phyloP scores from a whole-genome alignment of 2,329 filamentous ascomycete species.

The Dactylella cylindrospora region DNA sequence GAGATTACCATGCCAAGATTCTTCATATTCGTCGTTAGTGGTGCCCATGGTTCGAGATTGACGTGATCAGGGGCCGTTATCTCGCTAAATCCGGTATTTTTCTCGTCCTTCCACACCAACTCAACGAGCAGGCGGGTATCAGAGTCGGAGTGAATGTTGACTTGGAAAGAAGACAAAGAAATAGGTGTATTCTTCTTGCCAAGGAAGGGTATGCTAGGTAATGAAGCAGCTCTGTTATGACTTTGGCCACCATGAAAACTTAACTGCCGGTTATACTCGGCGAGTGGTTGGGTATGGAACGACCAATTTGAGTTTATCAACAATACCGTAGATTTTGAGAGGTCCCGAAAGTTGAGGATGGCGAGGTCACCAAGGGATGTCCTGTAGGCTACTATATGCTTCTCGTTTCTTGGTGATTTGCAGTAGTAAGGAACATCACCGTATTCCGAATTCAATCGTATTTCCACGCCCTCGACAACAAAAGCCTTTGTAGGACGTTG shows the following conservation, averaged over 20 bases:
- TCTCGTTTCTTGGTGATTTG: slow-evolving; percentile 10
- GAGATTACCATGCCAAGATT: slow-evolving; percentile 26
- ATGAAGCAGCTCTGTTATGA: not conserved
- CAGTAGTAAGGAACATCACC: slow-evolving; percentile 25
- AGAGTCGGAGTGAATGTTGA: slow-evolving; percentile 31
- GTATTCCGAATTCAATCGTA: not conserved
- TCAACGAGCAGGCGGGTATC: slow-evolving; percentile 22
- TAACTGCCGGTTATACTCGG: slow-evolving; percentile 11
- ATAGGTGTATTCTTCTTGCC: not conserved
- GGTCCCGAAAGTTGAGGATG: slow-evolving; percentile 15
- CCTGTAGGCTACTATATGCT: slow-evolving; percentile 8
- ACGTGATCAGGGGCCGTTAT: not conserved
- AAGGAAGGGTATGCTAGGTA: too few species aligned
- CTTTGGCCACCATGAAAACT: not conserved
- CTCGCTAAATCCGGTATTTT: not conserved
- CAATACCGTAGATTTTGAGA: slow-evolving; percentile 20
- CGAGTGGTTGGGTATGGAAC: slow-evolving; percentile 11
- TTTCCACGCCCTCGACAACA: slow-evolving; percentile 17
- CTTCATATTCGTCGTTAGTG: slow-evolving; percentile 2
- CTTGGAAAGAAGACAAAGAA: slow-evolving; percentile 6
- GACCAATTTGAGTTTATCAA: slow-evolving; percentile 6
- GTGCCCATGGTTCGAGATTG: slow-evolving; percentile 1
- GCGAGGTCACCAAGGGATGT: slow-evolving; percentile 16
- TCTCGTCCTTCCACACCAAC: not conserved
- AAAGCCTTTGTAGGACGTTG: slow-evolving; percentile 5